Conservation (phyloP, 164 flowering plant genomes). For the Kingdonia uniflora region DNA sequence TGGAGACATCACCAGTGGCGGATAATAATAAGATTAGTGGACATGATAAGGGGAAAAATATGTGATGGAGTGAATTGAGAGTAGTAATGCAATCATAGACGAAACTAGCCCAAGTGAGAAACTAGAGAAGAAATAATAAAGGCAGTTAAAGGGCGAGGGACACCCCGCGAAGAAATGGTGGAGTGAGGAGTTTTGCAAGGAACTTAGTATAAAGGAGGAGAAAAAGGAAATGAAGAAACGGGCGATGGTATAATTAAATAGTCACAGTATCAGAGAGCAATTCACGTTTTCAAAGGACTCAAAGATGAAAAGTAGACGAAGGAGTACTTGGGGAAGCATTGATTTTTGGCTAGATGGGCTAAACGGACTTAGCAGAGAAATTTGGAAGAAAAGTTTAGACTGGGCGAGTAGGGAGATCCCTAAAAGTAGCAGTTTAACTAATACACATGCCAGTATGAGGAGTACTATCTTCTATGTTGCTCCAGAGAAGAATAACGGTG, state of each 20-base stretch:
- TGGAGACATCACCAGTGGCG: constrained; percentile 44
- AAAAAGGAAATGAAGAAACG: constrained; percentile 26
- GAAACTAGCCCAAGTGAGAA: constrained; percentile 46
- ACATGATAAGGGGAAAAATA: constrained; percentile 92
- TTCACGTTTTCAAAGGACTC: too few species aligned
- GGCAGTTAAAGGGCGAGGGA: too few species aligned
- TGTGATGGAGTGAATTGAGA: constrained; percentile 98
- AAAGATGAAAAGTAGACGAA: too few species aligned
- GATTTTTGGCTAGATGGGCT: constrained; percentile 91
- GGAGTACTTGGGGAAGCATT: constrained; percentile 33
- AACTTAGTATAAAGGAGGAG: constrained; percentile 51
- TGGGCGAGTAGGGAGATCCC: constrained; percentile 57
- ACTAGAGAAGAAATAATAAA: constrained; percentile 38
- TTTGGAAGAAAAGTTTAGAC: constrained; percentile 49
- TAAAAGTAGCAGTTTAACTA: constrained; percentile 79
- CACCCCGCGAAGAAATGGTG: constrained; percentile 86
- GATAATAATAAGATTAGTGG: constrained; percentile 71
- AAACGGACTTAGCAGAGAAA: constrained; percentile 70
- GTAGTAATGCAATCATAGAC: constrained; percentile 92
- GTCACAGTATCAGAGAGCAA: constrained; percentile 17
- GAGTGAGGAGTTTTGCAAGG: constrained; percentile 89
- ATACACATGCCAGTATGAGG: constrained; percentile 88
- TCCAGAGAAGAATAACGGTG: constrained; percentile 84
- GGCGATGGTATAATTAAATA: constrained; percentile 61
- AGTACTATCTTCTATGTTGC: constrained; percentile 97